Conservation (phyloP, 257 asterid genomes). For the Apocynum venetum region DNA sequence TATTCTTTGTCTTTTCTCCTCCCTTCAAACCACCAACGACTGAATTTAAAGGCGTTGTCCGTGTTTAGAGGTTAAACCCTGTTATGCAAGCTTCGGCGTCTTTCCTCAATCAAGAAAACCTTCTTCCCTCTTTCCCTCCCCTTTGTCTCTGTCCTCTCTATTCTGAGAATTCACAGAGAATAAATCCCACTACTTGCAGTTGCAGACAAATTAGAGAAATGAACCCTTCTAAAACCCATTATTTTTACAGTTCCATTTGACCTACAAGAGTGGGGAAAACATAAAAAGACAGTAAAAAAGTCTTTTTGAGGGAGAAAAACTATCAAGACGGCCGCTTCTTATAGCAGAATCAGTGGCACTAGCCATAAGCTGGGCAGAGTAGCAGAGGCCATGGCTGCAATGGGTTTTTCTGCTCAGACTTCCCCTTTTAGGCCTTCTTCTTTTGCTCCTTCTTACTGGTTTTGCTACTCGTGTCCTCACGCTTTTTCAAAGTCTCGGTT, state of each 20-base stretch:
- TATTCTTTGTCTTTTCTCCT: neutral
- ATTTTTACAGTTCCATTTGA: neutral
- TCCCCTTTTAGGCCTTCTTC: slow-evolving; percentile 45
- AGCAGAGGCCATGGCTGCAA: slow-evolving; percentile 63
- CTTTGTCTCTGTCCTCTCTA: neutral
- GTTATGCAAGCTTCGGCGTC: neutral
- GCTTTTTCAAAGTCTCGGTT: slow-evolving; percentile 37
- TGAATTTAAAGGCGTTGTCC: neutral
- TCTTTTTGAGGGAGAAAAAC: neutral
- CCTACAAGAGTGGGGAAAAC: neutral
- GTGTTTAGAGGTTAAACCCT: slow-evolving; percentile 13
- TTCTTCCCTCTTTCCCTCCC: neutral
- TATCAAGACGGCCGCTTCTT: slow-evolving; percentile 74
- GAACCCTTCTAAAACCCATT: slow-evolving; percentile 21
- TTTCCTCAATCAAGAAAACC: neutral
- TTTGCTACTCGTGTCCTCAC: slow-evolving; percentile 36
- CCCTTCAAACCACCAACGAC: neutral
- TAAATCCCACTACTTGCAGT: slow-evolving; percentile 6
- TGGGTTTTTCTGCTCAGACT: slow-evolving; percentile 68
- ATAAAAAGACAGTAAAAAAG: neutral
- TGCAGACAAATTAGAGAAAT: slow-evolving; percentile 9
- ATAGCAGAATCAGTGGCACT: slow-evolving; percentile 32
- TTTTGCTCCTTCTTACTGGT: slow-evolving; percentile 47
- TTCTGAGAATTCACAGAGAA: neutral
- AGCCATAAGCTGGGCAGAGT: slow-evolving; percentile 67